These are phyloP conservation scores for Pilatotrama ljubarskyi DNA, from an alignment of 768 basidiomycete genomes.

Conservation along the genomic window DNA sequence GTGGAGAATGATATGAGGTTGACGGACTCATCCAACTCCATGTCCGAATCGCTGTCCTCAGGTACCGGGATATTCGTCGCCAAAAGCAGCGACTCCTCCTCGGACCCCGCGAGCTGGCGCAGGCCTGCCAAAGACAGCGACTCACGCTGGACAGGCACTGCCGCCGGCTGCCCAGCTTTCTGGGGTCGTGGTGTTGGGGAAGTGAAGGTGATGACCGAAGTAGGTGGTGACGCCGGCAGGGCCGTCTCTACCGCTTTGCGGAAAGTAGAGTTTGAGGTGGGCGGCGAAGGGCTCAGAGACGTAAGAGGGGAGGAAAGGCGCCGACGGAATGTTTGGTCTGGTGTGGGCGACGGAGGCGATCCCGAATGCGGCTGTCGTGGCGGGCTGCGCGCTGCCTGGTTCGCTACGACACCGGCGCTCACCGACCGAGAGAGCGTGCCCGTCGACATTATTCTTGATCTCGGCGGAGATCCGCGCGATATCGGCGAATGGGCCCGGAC, in stretches of 20 bases:
- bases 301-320: slow-evolving; percentile 27
- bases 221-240: slow-evolving; percentile 35
- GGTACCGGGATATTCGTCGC: slow-evolving; percentile 77
- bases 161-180: slow-evolving; percentile 15
- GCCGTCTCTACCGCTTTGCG: slow-evolving; percentile 36
- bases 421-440: slow-evolving; percentile 26
- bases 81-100: slow-evolving; percentile 65
- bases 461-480: slow-evolving; percentile 20
- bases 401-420: slow-evolving; percentile 21
- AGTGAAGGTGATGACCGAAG: slow-evolving; percentile 16
- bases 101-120: slow-evolving; percentile 38
- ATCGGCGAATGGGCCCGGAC: slow-evolving; percentile 27
- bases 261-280: slow-evolving; percentile 30
- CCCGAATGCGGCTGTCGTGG: slow-evolving; percentile 17
- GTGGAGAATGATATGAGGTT: slow-evolving; percentile 75
- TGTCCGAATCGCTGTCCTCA: slow-evolving; percentile 68
- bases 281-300: slow-evolving; percentile 22
- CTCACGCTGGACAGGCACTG: slow-evolving; percentile 43
- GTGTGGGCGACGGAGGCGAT: slow-evolving; percentile 29
- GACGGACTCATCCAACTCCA: slow-evolving; percentile 43
- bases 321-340: slow-evolving; percentile 27
- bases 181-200: slow-evolving; percentile 24
- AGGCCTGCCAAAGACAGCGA: slow-evolving; percentile 41
- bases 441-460: slow-evolving; percentile 23
- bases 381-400: slow-evolving; percentile 11